These are phyloP conservation scores for Chimonanthus salicifolius DNA, from an alignment of 164 flowering plant species.

Conservation along the genomic window DNA sequence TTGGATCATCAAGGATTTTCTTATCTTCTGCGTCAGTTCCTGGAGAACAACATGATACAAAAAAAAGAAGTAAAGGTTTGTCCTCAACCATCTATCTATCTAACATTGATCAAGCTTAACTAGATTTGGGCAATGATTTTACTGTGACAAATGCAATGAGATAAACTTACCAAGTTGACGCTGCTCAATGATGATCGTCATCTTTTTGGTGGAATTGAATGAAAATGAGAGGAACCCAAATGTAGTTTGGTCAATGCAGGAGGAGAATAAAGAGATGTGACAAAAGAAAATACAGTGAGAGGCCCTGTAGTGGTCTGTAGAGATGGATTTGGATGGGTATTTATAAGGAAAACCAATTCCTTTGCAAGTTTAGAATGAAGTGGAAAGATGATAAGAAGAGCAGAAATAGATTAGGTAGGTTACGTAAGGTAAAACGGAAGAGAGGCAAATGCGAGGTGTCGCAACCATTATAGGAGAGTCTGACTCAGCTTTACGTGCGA, in stretches of 20 bases:
- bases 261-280: background rate
- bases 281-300: background rate
- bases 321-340: background rate
- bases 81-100: background rate
- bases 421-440: too few species aligned
- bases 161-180: slow-evolving; percentile 20
- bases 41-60: background rate
- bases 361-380: too few species aligned
- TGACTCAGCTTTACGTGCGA: slow-evolving; percentile 13
- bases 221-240: background rate
- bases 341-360: slow-evolving; percentile 8
- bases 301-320: background rate
- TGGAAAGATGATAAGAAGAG: background rate
- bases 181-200: slow-evolving; percentile 31
- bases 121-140: background rate
- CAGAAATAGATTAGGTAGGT: too few species aligned
- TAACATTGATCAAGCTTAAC: background rate
- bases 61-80: too few species aligned
- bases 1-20: slow-evolving; percentile 10
- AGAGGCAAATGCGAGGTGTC: too few species aligned
- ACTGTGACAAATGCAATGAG: too few species aligned
- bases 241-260: background rate
- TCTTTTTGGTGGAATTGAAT: slow-evolving; percentile 1
- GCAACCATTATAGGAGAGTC: background rate
- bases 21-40: slow-evolving; percentile 17